Base-by-base conservation (phyloP, 306 rosid species). In the Acacia acuminata region DNA sequence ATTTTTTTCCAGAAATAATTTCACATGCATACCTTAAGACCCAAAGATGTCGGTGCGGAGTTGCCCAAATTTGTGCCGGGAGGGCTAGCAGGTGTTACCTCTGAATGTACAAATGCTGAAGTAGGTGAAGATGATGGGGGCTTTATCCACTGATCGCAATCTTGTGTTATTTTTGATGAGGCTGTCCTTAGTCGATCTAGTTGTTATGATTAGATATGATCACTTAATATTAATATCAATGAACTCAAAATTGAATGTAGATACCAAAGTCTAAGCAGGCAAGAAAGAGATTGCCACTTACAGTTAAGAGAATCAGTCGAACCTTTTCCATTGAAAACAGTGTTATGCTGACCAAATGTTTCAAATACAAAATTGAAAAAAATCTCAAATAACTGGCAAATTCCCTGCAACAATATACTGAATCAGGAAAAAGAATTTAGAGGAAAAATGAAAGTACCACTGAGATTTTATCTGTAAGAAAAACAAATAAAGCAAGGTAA, bases 181-280 rank as follows among this genome's bases (percentile, higher is more conserved):
- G 99, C 99, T 60, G 92, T 85, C 89, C 86, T 94, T 87, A 96
- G 91, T 79, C 91, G 91, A 90, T 90, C 99, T 96, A 88, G 56
- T 72, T 70, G 86, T 87, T 81, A 86, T 44, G 86, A 89, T 34
- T 77, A 86, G 76, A 85, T 80, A 73, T 44, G 27, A 67, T 79
- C 43, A 72, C 69, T 69, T 77, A 77, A 53, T 63, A 80, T 34
- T 55, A 81, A 60, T 56, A 82, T 27, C 56, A 79, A 61, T 81
- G 75, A 66, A 75, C 69, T 79, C 71, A 87, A 87, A 86, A 51
- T 56, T 77, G 68, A 77, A 84, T 71, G 43, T 77, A 83, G 51
- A 71, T 25, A 66, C 71, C 76, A 72, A 80, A 74, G 79, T 53
- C 58, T 71, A 73, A 84, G 82, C 67, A 80, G 64, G 77, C 20